Evolutionary conservation across 2,329 filamentous ascomycete genomes (phyloP).

Genomic region (Ceratocystis albifundus): DNA sequence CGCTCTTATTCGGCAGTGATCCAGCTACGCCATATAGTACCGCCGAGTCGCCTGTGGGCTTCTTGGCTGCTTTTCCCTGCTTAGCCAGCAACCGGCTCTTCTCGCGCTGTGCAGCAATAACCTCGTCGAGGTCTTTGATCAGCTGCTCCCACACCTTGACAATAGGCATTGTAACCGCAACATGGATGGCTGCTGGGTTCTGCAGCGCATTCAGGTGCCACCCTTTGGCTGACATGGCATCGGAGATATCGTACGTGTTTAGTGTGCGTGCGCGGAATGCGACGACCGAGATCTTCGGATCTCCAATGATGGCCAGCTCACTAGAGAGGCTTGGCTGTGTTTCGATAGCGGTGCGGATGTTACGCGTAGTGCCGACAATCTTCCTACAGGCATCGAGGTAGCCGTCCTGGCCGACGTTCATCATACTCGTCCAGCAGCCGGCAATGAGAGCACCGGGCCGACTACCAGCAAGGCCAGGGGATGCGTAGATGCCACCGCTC

Average conservation of each 20-base stretch:
- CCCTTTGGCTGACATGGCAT: slow-evolving; percentile 69
- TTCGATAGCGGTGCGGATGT: slow-evolving; percentile 63
- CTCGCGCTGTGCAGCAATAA: slow-evolving; percentile 62
- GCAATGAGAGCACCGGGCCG: slow-evolving; percentile 89
- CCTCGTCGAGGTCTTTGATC: slow-evolving; percentile 57
- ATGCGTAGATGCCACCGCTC: slow-evolving; percentile 92
- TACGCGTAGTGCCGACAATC: slow-evolving; percentile 79
- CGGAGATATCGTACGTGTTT: slow-evolving; percentile 87
- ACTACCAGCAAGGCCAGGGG: slow-evolving; percentile 80
- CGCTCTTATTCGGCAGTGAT: slow-evolving; percentile 86
- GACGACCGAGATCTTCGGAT: slow-evolving; percentile 79
- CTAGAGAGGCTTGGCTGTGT: slow-evolving; percentile 54
- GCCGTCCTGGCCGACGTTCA: slow-evolving; percentile 75
- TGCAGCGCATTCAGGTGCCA: slow-evolving; percentile 97
- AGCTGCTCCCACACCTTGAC: slow-evolving; percentile 70
- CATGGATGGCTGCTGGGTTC: slow-evolving; percentile 80
- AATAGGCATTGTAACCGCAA: slow-evolving; percentile 84
- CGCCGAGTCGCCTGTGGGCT: slow-evolving; percentile 65
- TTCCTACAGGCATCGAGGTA: slow-evolving; percentile 78
- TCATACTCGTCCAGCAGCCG: slow-evolving; percentile 86
- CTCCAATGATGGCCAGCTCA: slow-evolving; percentile 70
- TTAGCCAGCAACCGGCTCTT: slow-evolving; percentile 63
- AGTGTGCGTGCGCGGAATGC: slow-evolving; percentile 76
- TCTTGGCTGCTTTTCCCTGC: slow-evolving; percentile 54
- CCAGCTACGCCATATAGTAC: slow-evolving; percentile 92